Percentiles rank a stretch among this genome's conserved stretches.
Evolutionary conservation across 208 protist genomes (phyloP).

Genomic region (Angomonas desouzai): DNA sequence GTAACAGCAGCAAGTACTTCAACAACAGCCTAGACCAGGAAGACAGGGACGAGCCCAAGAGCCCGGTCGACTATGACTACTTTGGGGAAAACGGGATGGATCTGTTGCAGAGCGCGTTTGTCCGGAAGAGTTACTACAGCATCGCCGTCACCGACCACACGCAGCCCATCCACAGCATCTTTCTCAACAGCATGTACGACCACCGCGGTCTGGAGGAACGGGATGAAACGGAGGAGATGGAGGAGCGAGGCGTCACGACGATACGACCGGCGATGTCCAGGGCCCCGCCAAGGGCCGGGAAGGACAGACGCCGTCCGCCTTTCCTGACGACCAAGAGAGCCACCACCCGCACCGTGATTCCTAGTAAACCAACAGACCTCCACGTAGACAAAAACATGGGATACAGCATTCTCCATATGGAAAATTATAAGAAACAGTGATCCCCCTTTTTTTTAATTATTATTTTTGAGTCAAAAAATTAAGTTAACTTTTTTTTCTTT

Average conservation of each 20-base stretch:
- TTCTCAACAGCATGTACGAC: too few species aligned
- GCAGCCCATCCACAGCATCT: not conserved
- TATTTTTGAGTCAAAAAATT: too few species aligned
- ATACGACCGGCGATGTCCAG: not conserved
- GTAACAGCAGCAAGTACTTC: too few species aligned
- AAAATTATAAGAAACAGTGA: not conserved
- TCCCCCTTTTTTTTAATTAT: not conserved
- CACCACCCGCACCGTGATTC: not conserved
- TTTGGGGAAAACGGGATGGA: not conserved
- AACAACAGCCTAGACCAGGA: too few species aligned
- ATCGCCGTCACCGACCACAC: not conserved
- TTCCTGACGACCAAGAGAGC: not conserved
- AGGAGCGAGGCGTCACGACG: not conserved
- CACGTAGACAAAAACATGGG: not conserved
- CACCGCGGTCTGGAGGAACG: too few species aligned
- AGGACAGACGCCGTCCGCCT: not conserved
- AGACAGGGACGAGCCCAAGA: too few species aligned
- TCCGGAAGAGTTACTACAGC: slow-evolving; percentile 1
- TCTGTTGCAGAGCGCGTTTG: not conserved
- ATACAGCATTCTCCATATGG: not conserved
- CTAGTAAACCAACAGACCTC: not conserved
- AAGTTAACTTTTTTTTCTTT: not conserved
- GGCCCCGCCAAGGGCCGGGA: not conserved
- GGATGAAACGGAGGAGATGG: too few species aligned
- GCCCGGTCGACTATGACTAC: too few species aligned